Evolutionary conservation across 139 green algal genomes (phyloP).

Genomic region (Asterochloris sp.): DNA sequence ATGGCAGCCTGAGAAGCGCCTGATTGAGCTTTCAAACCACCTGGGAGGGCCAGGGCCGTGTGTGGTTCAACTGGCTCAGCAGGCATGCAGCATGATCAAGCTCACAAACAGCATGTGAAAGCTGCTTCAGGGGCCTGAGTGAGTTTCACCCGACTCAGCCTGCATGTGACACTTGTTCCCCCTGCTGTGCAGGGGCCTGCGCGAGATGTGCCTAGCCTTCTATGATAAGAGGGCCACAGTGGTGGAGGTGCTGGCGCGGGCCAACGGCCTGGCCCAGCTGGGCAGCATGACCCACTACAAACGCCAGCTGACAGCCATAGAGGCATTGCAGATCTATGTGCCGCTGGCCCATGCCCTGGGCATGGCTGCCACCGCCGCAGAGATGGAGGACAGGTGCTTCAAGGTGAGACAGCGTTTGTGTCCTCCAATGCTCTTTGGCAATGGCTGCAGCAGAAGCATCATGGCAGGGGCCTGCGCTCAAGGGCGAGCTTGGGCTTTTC

Average conservation of each 20-base stretch:
- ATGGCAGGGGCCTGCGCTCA: background rate
- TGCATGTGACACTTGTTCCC: background rate
- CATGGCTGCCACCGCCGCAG: constrained; percentile 38
- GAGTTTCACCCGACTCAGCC: background rate
- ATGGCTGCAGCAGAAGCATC: background rate
- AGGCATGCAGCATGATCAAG: too few species aligned
- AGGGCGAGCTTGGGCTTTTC: background rate
- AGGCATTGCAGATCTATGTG: constrained; percentile 84
- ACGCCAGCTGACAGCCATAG: constrained; percentile 55
- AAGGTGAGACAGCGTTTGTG: constrained; percentile 38
- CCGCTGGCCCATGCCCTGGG: constrained; percentile 84
- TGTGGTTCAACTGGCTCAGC: too few species aligned
- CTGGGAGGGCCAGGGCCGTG: too few species aligned
- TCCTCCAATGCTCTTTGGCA: too few species aligned
- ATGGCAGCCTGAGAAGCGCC: too few species aligned
- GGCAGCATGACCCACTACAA: constrained; percentile 9
- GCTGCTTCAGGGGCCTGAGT: background rate
- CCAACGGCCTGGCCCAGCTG: constrained; percentile 43
- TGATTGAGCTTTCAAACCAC: too few species aligned
- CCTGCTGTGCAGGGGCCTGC: constrained; percentile 55
- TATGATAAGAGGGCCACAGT: constrained; percentile 79
- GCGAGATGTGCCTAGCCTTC: constrained; percentile 80
- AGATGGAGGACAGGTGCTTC: constrained; percentile 76
- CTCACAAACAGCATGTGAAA: background rate
- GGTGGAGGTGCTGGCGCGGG: constrained; percentile 75